Percentiles rank a stretch among this genome's conserved stretches.
Conservation (phyloP, 1,139 yeast species). For the Kazachstania sp. region DNA sequence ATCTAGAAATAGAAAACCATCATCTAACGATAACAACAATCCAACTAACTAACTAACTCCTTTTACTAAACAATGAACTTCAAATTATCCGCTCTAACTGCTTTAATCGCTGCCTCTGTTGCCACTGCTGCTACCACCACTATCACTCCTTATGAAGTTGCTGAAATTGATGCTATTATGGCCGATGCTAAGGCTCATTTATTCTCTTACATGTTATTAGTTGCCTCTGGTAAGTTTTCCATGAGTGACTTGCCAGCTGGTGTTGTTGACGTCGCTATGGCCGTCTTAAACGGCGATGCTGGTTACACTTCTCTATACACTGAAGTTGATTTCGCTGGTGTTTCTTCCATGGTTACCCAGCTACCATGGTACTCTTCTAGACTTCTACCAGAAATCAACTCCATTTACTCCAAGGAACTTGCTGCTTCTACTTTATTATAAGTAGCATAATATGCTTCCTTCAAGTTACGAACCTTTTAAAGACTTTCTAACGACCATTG, state of each 20-base stretch:
- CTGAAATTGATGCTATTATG: constrained; percentile 66
- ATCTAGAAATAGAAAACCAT: not conserved
- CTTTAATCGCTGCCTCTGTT: constrained; percentile 44
- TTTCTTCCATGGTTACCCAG: constrained; percentile 1
- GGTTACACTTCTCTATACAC: constrained; percentile 1
- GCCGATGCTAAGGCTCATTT: constrained; percentile 2
- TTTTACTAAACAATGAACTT: not conserved
- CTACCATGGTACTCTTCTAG: constrained; percentile 7
- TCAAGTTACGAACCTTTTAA: not conserved
- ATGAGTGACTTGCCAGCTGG: constrained; percentile 4
- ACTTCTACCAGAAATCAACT: constrained; percentile 4
- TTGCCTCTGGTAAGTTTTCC: constrained; percentile 1
- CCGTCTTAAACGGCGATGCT: constrained; percentile 1
- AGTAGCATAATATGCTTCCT: not conserved
- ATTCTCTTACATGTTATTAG: constrained; percentile 1
- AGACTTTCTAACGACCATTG: no score
- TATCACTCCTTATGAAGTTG: constrained; percentile 70
- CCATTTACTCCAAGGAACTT: constrained; percentile 3
- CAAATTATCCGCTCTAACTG: constrained; percentile 33
- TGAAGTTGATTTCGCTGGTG: constrained; percentile 4
- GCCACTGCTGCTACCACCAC: constrained; percentile 63
- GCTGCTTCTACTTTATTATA: constrained; percentile 3
- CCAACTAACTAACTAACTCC: not conserved
- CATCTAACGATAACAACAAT: constrained; percentile 1
- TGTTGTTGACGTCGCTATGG: constrained; percentile 3